Percentiles rank a stretch among this genome's conserved stretches.
These are phyloP conservation scores for Umbilicaria muhlenbergii DNA, from an alignment of 495 filamentous ascomycete genomes.

Conservation along the genomic window DNA sequence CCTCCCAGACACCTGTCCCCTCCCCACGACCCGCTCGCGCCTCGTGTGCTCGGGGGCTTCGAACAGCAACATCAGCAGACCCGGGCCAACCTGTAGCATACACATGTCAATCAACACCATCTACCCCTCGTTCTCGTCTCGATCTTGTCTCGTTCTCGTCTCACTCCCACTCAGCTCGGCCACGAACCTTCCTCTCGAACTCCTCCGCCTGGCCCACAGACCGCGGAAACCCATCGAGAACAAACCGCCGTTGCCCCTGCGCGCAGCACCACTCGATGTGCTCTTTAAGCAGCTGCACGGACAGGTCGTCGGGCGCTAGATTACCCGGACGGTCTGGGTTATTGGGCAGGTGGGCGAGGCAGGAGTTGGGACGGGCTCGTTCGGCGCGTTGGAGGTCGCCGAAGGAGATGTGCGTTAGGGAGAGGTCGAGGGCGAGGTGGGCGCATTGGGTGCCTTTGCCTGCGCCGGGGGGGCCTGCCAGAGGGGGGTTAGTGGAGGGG, in stretches of 20 bases:
- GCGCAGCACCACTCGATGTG: conserved; percentile 10
- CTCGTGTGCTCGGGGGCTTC: too few relatives aligned
- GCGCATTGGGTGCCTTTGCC: conserved; percentile 26
- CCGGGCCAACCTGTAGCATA: too few relatives aligned
- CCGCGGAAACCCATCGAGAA: conserved; percentile 26
- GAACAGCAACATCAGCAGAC: too few relatives aligned
- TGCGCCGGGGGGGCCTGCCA: conserved; percentile 25
- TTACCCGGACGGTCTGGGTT: conserved; percentile 6
- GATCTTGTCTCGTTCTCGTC: too few relatives aligned
- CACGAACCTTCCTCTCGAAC: conserved; percentile 18
- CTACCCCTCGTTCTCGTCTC: too few relatives aligned
- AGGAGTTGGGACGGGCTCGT: background rate
- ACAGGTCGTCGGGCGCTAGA: conserved; percentile 14
- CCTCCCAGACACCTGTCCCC: too few relatives aligned
- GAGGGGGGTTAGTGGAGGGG: conserved; percentile 12
- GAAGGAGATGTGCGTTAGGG: conserved; percentile 14
- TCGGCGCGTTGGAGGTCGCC: conserved; percentile 22
- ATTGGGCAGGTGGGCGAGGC: conserved; percentile 6
- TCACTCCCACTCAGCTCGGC: too few relatives aligned
- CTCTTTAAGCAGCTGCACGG: conserved; percentile 1
- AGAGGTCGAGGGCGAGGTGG: conserved; percentile 1
- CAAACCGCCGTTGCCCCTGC: conserved; percentile 3
- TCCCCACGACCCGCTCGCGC: too few relatives aligned
- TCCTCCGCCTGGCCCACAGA: conserved; percentile 15
- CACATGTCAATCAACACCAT: too few relatives aligned